phyloP scores from a whole-genome alignment of 2,329 filamentous ascomycete genomes.

The Colletotrichum destructivum region DNA sequence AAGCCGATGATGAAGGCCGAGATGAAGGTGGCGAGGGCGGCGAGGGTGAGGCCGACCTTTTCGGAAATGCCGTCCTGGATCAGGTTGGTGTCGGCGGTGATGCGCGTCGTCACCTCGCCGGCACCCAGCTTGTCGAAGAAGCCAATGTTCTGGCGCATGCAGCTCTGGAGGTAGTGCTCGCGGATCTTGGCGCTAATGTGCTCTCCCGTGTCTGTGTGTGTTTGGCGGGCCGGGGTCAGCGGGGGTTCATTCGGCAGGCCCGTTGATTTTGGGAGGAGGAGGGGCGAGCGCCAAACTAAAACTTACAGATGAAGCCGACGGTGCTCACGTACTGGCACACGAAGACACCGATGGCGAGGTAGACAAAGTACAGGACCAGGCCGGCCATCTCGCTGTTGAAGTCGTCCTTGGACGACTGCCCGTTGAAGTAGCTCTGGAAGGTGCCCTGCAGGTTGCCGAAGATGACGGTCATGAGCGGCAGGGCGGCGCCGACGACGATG shows the following conservation, averaged over 20 bases:
- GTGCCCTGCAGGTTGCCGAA: slow-evolving; percentile 83
- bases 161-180: slow-evolving; percentile 86
- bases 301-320: slow-evolving; percentile 83
- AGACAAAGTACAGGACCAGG: slow-evolving; percentile 87
- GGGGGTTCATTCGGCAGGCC: no score
- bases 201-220: slow-evolving; percentile 74
- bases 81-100: slow-evolving; percentile 93
- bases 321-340: slow-evolving; percentile 84
- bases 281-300: not conserved
- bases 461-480: slow-evolving; percentile 86
- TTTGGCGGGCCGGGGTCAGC: slow-evolving; percentile 13
- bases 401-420: slow-evolving; percentile 60
- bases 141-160: slow-evolving; percentile 89
- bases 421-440: slow-evolving; percentile 76
- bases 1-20: slow-evolving; percentile 94
- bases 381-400: slow-evolving; percentile 74
- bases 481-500: slow-evolving; percentile 80
- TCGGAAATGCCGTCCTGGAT: slow-evolving; percentile 95
- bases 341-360: slow-evolving; percentile 87
- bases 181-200: slow-evolving; percentile 85
- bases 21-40: slow-evolving; percentile 85
- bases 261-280: no score
- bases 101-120: slow-evolving; percentile 93
- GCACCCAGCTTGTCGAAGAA: slow-evolving; percentile 95
- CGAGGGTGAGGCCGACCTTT: slow-evolving; percentile 85